Evolutionary conservation across 371 early-diverging fungal genomes (phyloP).

Genomic region (Mucor sp.): DNA sequence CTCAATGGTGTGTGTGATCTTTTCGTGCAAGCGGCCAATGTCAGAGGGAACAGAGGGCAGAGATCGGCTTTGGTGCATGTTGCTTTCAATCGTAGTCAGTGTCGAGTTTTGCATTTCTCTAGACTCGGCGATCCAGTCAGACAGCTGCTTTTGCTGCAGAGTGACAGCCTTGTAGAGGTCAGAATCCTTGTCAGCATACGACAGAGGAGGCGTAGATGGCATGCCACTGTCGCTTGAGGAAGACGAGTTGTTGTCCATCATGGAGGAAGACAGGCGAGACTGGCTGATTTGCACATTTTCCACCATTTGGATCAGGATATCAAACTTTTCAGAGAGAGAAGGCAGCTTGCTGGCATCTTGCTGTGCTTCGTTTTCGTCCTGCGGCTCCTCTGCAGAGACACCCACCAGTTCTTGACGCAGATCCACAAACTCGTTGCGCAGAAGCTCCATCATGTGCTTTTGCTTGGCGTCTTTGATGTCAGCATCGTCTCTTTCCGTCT

Average conservation of each 20-base stretch:
- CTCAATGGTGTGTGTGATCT: slow-evolving; percentile 14
- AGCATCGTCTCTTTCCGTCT: slow-evolving; percentile 22
- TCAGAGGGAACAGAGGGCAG: slow-evolving; percentile 11
- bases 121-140: slow-evolving; percentile 17
- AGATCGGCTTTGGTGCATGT: not conserved
- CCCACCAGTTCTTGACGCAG: slow-evolving; percentile 32
- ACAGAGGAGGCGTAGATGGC: not conserved
- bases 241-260: slow-evolving; percentile 3
- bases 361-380: not conserved
- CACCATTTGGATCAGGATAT: slow-evolving; percentile 41
- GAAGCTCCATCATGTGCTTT: slow-evolving; percentile 15
- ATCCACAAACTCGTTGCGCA: slow-evolving; percentile 17
- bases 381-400: slow-evolving; percentile 7
- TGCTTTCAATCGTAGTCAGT: slow-evolving; percentile 2
- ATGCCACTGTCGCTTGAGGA: not conserved
- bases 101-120: slow-evolving; percentile 13
- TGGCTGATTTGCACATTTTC: slow-evolving; percentile 42
- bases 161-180: slow-evolving; percentile 9
- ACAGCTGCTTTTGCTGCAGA: slow-evolving; percentile 16
- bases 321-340: slow-evolving; percentile 38
- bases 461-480: slow-evolving; percentile 13
- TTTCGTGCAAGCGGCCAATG: slow-evolving; percentile 14
- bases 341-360: slow-evolving; percentile 8
- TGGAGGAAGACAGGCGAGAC: slow-evolving; percentile 20
- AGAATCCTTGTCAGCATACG: slow-evolving; percentile 4